A percentile compares a stretch with the other conserved stretches of the same genome.
These are phyloP conservation scores for Thalassiosira mediterranea DNA, from an alignment of 352 stramenopile species.

Conservation along the genomic window DNA sequence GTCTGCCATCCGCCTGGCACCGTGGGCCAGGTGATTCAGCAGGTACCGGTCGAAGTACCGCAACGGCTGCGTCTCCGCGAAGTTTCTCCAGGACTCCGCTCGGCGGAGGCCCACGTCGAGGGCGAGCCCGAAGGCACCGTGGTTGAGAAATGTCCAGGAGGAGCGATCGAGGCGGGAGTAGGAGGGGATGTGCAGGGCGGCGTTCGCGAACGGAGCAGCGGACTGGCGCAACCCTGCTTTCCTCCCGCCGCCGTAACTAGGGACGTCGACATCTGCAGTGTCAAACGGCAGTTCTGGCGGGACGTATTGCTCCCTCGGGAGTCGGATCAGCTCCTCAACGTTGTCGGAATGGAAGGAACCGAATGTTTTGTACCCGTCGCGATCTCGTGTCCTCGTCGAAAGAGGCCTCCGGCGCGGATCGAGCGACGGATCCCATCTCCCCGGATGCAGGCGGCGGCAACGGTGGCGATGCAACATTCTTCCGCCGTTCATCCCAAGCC, in stretches of 20 bases:
- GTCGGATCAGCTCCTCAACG: constrained; percentile 64
- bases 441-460: too few relatives aligned
- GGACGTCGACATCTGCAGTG: background rate
- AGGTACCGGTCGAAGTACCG: constrained; percentile 91
- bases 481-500: too few relatives aligned
- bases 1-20: constrained; percentile 84
- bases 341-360: constrained; percentile 79
- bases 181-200: constrained; percentile 6
- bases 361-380: constrained; percentile 72
- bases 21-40: constrained; percentile 88
- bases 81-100: constrained; percentile 84
- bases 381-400: too few relatives aligned
- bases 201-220: constrained; percentile 21
- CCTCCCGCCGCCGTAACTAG: background rate
- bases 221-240: too few relatives aligned
- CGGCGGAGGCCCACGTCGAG: constrained; percentile 83
- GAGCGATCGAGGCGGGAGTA: constrained; percentile 56
- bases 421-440: too few relatives aligned
- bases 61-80: constrained; percentile 89
- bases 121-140: constrained; percentile 91
- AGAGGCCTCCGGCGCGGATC: too few relatives aligned
- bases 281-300: constrained; percentile 60
- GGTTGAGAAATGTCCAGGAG: constrained; percentile 92
- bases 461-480: too few relatives aligned
- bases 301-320: constrained; percentile 49